These are phyloP conservation scores for Lentinus brumalis DNA, from an alignment of 768 basidiomycete genomes.

Conservation along the genomic window DNA sequence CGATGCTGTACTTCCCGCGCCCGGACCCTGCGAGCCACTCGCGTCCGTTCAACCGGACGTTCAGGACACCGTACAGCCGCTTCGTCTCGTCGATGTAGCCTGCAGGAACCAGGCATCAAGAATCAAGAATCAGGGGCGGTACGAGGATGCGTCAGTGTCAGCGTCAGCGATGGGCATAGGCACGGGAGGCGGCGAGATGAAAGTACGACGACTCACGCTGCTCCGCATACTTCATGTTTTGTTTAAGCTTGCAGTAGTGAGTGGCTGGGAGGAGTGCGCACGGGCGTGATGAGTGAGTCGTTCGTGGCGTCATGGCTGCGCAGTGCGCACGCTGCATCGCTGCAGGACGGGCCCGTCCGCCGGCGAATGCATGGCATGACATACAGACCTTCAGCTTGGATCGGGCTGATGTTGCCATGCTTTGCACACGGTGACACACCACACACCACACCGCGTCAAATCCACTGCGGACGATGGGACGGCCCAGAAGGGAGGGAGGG, in stretches of 20 bases:
- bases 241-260: conserved; percentile 65
- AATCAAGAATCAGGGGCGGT: neutral
- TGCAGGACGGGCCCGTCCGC: neutral
- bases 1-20: conserved; percentile 68
- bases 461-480: no score
- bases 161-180: neutral
- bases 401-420: conserved; percentile 80
- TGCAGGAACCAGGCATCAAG: conserved; percentile 31
- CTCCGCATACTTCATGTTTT: conserved; percentile 69
- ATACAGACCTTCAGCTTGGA: conserved; percentile 69
- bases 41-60: conserved; percentile 65
- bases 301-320: neutral
- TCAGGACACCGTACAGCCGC: conserved; percentile 79
- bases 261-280: conserved; percentile 35
- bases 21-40: conserved; percentile 80
- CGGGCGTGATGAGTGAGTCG: neutral
- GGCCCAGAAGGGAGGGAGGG: no score
- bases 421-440: conserved; percentile 26
- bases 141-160: neutral
- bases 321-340: no score
- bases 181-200: neutral
- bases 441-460: no score
- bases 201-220: conserved; percentile 50
- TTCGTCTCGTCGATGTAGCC: conserved; percentile 82
- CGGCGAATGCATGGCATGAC: neutral